These are phyloP conservation scores for Diaporthe caulivora DNA, from an alignment of 2,329 filamentous ascomycete genomes.

Conservation along the genomic window DNA sequence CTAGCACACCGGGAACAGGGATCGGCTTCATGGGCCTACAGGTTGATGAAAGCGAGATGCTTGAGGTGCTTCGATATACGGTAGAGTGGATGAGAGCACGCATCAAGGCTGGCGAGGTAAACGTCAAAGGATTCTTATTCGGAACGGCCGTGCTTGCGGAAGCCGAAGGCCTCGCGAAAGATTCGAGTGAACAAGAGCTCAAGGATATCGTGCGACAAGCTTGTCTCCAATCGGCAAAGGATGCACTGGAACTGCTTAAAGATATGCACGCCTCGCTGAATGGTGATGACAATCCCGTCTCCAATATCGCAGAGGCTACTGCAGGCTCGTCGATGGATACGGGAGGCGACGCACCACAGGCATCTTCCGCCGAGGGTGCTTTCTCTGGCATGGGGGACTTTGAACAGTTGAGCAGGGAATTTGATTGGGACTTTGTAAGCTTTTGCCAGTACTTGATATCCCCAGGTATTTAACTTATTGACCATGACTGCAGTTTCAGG, in stretches of 20 bases:
- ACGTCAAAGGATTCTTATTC: conserved; percentile 65
- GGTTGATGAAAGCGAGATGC: conserved; percentile 55
- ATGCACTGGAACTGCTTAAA: conserved; percentile 51
- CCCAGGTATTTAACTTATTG: background rate
- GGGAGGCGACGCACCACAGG: background rate
- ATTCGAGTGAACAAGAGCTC: conserved; percentile 51
- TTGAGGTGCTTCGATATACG: conserved; percentile 56
- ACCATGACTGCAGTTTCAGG: conserved; percentile 39
- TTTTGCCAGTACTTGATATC: background rate
- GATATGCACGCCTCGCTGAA: conserved; percentile 43
- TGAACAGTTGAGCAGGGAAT: conserved; percentile 33
- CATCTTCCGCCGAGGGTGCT: background rate
- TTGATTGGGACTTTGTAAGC: conserved; percentile 44
- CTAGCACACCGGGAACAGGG: conserved; percentile 10
- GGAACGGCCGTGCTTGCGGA: conserved; percentile 53
- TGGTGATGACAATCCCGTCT: background rate
- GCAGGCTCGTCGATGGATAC: conserved; percentile 2
- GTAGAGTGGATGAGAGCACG: conserved; percentile 54
- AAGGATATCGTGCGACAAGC: conserved; percentile 51
- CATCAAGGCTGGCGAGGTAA: conserved; percentile 65
- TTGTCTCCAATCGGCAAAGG: conserved; percentile 52
- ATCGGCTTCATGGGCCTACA: conserved; percentile 41
- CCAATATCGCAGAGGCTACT: background rate
- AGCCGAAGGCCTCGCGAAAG: conserved; percentile 55
- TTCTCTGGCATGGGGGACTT: conserved; percentile 6